Evolutionary conservation across 208 protist genomes (phyloP).

Genomic region (Acanthamoeba sp.): DNA sequence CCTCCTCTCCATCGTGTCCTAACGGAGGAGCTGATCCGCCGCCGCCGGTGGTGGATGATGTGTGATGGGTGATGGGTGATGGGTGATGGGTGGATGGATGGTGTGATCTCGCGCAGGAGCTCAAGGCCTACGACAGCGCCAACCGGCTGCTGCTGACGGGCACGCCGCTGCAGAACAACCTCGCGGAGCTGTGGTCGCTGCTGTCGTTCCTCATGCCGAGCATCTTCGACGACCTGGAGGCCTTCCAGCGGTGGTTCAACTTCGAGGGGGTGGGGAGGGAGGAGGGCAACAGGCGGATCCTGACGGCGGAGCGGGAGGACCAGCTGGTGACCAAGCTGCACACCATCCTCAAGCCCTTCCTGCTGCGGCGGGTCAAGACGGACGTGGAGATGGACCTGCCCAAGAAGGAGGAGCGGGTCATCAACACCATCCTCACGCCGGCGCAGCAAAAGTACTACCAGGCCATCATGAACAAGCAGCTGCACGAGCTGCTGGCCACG

Average conservation of each 20-base stretch:
- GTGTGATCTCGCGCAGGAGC: not conserved
- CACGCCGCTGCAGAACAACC: slow-evolving; percentile 98
- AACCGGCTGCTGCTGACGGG: slow-evolving; percentile 97
- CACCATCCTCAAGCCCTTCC: slow-evolving; percentile 96
- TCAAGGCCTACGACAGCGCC: slow-evolving; percentile 5
- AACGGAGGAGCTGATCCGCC: too few relatives aligned
- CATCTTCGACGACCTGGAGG: slow-evolving; percentile 89
- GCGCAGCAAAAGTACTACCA: slow-evolving; percentile 97
- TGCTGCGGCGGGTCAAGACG: slow-evolving; percentile 97
- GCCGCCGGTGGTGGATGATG: too few relatives aligned
- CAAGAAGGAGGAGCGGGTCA: slow-evolving; percentile 96
- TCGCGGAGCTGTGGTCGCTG: slow-evolving; percentile 99
- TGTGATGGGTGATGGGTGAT: not conserved
- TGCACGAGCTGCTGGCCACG: slow-evolving; percentile 87
- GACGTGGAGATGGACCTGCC: slow-evolving; percentile 98
- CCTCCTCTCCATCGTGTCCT: too few relatives aligned
- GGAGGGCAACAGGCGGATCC: slow-evolving; percentile 74
- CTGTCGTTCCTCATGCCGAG: slow-evolving; percentile 98
- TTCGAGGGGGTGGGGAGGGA: not conserved
- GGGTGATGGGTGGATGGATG: not conserved
- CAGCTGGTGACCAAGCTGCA: slow-evolving; percentile 90
- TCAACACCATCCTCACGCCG: slow-evolving; percentile 94
- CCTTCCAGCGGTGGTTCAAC: slow-evolving; percentile 95
- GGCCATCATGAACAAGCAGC: slow-evolving; percentile 95
- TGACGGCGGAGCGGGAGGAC: slow-evolving; percentile 86